phyloP scores from a whole-genome alignment of 352 stramenopile species.

The Globisporangium yorkense region DNA sequence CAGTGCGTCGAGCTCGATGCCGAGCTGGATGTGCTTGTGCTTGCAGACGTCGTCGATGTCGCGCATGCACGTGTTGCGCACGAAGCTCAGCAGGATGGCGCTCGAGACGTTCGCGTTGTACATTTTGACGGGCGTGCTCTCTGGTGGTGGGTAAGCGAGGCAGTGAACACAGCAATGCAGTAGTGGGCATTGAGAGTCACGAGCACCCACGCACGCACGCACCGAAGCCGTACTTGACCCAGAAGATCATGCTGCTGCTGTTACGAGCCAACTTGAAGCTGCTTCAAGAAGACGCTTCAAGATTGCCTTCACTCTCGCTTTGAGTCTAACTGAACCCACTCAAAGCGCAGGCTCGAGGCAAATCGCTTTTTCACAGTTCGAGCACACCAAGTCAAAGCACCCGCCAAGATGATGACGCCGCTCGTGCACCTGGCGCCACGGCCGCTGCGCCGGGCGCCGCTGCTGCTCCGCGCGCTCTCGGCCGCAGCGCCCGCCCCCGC shows the following conservation, averaged over 20 bases:
- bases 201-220: slow-evolving; percentile 7
- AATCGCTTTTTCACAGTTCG: not conserved
- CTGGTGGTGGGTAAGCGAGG: slow-evolving; percentile 12
- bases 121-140: slow-evolving; percentile 54
- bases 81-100: slow-evolving; percentile 64
- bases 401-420: not conserved
- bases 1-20: slow-evolving; percentile 66
- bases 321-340: no score
- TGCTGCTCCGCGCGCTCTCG: slow-evolving; percentile 1
- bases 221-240: slow-evolving; percentile 83
- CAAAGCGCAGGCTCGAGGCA: not conserved
- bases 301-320: not conserved
- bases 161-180: not conserved
- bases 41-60: slow-evolving; percentile 74
- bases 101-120: slow-evolving; percentile 75
- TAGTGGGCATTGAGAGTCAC: not conserved
- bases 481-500: not conserved
- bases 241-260: slow-evolving; percentile 48
- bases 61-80: slow-evolving; percentile 53
- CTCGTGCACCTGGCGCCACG: not conserved
- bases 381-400: no score
- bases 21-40: slow-evolving; percentile 67
- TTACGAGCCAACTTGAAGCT: no score
- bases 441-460: no score
- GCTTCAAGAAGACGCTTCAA: not conserved